Base-by-base conservation (phyloP, 805 yeast species). In the Candida nonsorbophila region DNA sequence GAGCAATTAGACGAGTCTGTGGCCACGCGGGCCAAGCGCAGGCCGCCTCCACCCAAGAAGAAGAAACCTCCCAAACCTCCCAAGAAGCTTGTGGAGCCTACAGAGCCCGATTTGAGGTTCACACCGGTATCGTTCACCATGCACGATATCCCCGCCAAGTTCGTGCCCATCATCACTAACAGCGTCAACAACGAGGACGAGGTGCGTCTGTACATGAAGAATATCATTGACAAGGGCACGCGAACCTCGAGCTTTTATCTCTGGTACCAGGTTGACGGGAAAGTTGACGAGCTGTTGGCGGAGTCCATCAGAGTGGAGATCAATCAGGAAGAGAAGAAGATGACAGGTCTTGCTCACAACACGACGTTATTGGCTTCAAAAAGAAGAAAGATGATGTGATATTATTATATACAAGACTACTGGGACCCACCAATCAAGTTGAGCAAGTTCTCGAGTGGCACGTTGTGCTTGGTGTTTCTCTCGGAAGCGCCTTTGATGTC, bases 261-360 rank as follows among this genome's bases (percentile, higher is more conserved):
- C 13, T 87, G 96, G 95, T 84, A 80, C 45, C 85, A 83, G 43
- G 65, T 90, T 7, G 92, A 83, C 51, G 88, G 86, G 1, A 67
- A 72, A 25, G 72, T 75, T 30, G 92, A 84, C 49, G 84, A 78
- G 38, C 53, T 56, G 1, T 43, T 82, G 26, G 83, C 84, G 0
- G 92, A 84, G 42, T 62, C 65, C 6, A 51, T 82, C 22, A 66
- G 94, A 42, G 62, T 64, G 25, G 77, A 74, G 32, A 53, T 80
- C 29, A 68, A 66, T 31, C 67, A 65, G 11, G 72, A 71, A 45
- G 84, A 78, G 41, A 71, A 55, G 50, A 59, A 58, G 29, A 53
- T 63, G 62, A 41, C 53, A 7, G 71, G 71, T 6, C 26, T 34
- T 19, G 25, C 14, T 6, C 23, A 42, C 9, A 35, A 40, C 3